phyloP scores from a whole-genome alignment of 163 green algal species.

The Scenedesmus sp. region DNA sequence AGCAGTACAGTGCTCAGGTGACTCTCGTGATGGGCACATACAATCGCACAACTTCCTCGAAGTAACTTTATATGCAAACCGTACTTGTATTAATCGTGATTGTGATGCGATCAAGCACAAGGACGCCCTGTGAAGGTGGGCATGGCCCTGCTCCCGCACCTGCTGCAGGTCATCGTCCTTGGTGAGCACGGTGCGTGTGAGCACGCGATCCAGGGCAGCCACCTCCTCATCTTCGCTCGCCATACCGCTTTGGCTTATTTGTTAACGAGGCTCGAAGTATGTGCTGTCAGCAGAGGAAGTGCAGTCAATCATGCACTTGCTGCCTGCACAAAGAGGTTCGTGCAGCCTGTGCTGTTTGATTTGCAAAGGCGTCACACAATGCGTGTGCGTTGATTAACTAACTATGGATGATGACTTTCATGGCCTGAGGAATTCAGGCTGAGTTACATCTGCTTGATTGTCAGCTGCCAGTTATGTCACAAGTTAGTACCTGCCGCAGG shows the following conservation, averaged over 20 bases:
- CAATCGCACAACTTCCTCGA: not conserved
- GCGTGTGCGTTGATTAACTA: too few relatives aligned
- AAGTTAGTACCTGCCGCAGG: too few relatives aligned
- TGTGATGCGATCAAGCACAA: not conserved
- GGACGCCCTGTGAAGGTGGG: not conserved
- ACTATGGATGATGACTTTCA: too few relatives aligned
- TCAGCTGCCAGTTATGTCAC: too few relatives aligned
- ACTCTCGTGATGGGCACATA: not conserved
- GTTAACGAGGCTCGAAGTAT: not conserved
- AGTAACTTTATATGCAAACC: too few relatives aligned
- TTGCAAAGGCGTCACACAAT: too few relatives aligned
- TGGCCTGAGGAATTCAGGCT: too few relatives aligned
- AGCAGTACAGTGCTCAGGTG: not conserved
- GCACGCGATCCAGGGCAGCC: slow-evolving; percentile 80
- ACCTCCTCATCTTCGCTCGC: slow-evolving; percentile 71
- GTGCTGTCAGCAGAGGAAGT: not conserved
- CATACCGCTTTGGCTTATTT: not conserved
- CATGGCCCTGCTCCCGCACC: slow-evolving; percentile 44
- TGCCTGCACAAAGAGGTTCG: not conserved
- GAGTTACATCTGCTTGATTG: too few relatives aligned
- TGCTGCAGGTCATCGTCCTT: slow-evolving; percentile 86
- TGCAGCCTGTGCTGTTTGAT: too few relatives aligned
- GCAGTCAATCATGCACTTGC: not conserved
- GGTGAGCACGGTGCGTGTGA: slow-evolving; percentile 87
- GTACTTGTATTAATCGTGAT: too few relatives aligned